A percentile compares a stretch with the other conserved stretches of the same genome.
These are phyloP conservation scores for Candida yuanshanica DNA, from an alignment of 805 yeast genomes.

Conservation along the genomic window DNA sequence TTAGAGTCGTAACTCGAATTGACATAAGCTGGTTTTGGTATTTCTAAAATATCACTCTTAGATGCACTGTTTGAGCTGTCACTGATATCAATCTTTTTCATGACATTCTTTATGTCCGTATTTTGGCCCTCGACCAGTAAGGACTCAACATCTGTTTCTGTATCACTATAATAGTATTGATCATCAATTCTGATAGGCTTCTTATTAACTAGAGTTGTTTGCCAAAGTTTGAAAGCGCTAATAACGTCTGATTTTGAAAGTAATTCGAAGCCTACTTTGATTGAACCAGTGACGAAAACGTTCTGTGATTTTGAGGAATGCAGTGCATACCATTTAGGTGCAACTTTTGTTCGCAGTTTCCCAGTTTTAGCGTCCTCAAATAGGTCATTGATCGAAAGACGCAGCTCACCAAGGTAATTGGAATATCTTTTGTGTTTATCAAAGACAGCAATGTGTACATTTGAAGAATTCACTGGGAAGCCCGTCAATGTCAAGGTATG, in stretches of 20 bases:
- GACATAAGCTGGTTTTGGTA: not conserved
- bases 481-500: conserved; percentile 10
- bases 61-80: not conserved
- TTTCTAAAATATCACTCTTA: not conserved
- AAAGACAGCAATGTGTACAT: conserved; percentile 20
- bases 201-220: conserved; percentile 3
- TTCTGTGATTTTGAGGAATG: conserved; percentile 34
- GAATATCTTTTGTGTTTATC: conserved; percentile 24
- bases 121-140: conserved; percentile 11
- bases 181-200: conserved; percentile 15
- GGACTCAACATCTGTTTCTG: conserved; percentile 23
- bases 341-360: conserved; percentile 7
- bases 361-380: conserved; percentile 10
- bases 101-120: not conserved
- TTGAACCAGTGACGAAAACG: conserved; percentile 43
- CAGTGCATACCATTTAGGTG: conserved; percentile 40
- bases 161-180: conserved; percentile 22
- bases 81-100: not conserved
- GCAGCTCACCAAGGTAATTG: conserved; percentile 23
- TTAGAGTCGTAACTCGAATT: conserved; percentile 6
- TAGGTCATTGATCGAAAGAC: conserved; percentile 18
- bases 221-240: conserved; percentile 20
- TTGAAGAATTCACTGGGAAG: conserved; percentile 9
- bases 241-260: conserved; percentile 16
- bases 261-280: conserved; percentile 38